Base-by-base conservation (phyloP, 2,329 filamentous ascomycete genomes). In the Sporothrix curviconia region DNA sequence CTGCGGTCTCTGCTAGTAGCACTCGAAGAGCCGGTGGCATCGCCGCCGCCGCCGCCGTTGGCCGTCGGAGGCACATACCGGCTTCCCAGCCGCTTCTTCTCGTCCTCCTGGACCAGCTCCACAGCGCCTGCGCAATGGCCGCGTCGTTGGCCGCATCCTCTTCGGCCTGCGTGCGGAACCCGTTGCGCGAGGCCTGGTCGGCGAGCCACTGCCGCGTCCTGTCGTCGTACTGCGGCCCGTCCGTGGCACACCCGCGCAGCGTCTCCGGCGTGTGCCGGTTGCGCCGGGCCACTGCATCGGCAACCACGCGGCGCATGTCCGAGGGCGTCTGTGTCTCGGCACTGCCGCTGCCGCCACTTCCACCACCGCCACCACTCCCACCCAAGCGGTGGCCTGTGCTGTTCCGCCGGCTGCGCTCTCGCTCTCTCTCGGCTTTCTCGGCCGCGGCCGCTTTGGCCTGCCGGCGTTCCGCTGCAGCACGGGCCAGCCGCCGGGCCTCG, bases 131-230 rank as follows among this genome's bases (percentile, higher is more conserved):
- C 55, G 90, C 84, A 60, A 96, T 95, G 5, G 92, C 92, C 24
- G 82, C 79, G 57, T 96, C 90, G 65, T 96, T 95, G 3, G 90
- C 92, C 64, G 91, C 86, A 56, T 96, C 90, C 68, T 95, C 89
- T 63, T 95, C 90, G 0, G 90, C 90, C 66, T 89, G 82, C 0
- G 91, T 96, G 60, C 80, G 82, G 74, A 95, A 92, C 0, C 90
- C 89, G 62, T 87, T 87, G 57, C 77, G 77, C 6, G 83, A 83
- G 3, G 61, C 62, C 59, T 63, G 62, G 14, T 51, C 60, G 17
- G 57, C 59, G 7, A 63, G 57, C 43, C 36, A 47, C 3, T 37
- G 42, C 7, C 62, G 60, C 7, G 57, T 34, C 55, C 46, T 44
- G 53, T 63, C 62, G 60, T 36, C 54, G 55, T 60, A 59, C 32